Base-by-base conservation (phyloP, 164 flowering plant species). In the Tetracentron sinense region DNA sequence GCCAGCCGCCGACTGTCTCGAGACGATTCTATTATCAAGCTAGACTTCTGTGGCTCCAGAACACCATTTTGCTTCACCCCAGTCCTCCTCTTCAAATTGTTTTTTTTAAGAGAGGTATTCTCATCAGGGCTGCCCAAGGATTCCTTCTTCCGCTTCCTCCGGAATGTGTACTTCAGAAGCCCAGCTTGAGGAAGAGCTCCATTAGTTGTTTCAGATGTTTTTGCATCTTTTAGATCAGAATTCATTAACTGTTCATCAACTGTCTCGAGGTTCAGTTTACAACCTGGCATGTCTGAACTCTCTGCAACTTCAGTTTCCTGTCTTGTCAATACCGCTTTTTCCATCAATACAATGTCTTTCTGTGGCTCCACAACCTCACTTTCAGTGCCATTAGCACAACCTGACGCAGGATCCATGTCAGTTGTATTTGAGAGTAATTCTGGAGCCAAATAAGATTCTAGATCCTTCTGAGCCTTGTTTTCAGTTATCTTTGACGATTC, bases 101-200 rank as follows among this genome's bases (percentile, higher is more conserved):
- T 72, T 25, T n/a, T n/a, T n/a, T 78, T 85, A 66, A 54, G 67
- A 56, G 63, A 38, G 23, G 27, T 62, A 56, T 77, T 72, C 58
- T 74, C 83, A 53, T 79, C 75, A 42, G 74, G 62, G 67, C 64
- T 75, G 70, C 75, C 77, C 55, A 81, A 31, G 66, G 73, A 26
- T 42, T 80, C 82, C 77, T 78, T 84, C 86, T 89, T 89, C n/a
- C 96, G 77, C 74, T 89, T 92, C 72, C 96, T 85, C 49, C 70
- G 83, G 64, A 92, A 92, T 62, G 94, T 92, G 63, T 84, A 87
- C 72, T 84, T 89, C 25, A 89, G 75, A 60, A 73, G 57, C 70
- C 68, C 42, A 52, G 78, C 54, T 68, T 69, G 76, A 56, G 48
- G 31, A 23, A 76, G 63, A 58, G 68, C 22, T 11, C 11, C 73